Evolutionary conservation across 495 filamentous ascomycete genomes (phyloP), one percentile per base, ranked within the genome.

Genomic region (Geopyxis carbonaria): DNA sequence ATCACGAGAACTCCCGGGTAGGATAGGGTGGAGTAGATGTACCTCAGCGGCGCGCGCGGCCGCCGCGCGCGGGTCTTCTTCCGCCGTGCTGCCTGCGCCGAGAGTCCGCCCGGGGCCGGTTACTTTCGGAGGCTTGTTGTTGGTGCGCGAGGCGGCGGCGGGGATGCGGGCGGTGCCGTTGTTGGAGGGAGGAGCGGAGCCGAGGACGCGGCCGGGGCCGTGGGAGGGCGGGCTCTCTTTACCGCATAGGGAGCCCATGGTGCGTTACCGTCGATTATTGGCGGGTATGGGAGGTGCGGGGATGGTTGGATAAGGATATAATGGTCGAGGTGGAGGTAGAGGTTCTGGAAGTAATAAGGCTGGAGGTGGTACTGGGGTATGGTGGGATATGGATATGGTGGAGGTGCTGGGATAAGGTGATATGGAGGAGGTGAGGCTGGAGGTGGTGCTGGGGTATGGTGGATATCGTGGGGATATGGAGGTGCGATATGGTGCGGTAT

Each of bases 231-330:
- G 30, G 22, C 23, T 18, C 18, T 37, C 16, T 37, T 39, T 39
- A 15, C 36, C 36, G 36, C 36, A 39, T 22, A 39, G 36, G n/a
- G 9, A 18, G 22, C 36, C 36, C 36, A 39, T 39, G 13, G 22
- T 27, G n/a, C n/a, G n/a, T n/a, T n/a, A n/a, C n/a, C n/a, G n/a
- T n/a, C n/a, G n/a, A n/a, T n/a, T n/a, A n/a, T n/a, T n/a, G n/a
- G n/a, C n/a, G n/a, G n/a, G n/a, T n/a, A n/a, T n/a, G n/a, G n/a
- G n/a, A n/a, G n/a, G n/a, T n/a, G n/a, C n/a, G n/a, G n/a, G n/a
- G n/a, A n/a, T n/a, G n/a, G n/a, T n/a, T n/a, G n/a, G n/a, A n/a
- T n/a, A n/a, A n/a, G n/a, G n/a, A n/a, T n/a, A n/a, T n/a, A n/a
- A n/a, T n/a, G n/a, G n/a, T n/a, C n/a, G n/a, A n/a, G n/a, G n/a